Conservation (phyloP, 83 land plant genomes). For the Diphasiastrum complanatum region DNA sequence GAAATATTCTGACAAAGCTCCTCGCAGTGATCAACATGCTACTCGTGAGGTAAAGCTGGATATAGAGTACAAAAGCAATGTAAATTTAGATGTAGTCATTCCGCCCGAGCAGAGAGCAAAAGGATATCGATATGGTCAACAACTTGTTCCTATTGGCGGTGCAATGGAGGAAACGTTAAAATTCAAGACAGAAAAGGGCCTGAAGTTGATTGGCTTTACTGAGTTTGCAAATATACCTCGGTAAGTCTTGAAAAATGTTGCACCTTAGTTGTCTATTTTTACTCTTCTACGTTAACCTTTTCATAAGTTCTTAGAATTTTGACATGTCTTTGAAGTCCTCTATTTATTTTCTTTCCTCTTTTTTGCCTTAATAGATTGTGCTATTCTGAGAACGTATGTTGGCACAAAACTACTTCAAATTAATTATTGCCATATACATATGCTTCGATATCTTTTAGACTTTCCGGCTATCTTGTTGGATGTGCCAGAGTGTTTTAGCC, state of each 20-base stretch:
- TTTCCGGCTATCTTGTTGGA: no score
- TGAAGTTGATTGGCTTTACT: conserved; percentile 83
- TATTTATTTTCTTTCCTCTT: no score
- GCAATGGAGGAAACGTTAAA: conserved; percentile 67
- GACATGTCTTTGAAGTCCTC: no score
- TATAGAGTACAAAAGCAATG: conserved; percentile 71
- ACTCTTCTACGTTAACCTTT: no score
- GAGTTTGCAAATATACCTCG: conserved; percentile 60
- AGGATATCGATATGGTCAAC: conserved; percentile 86
- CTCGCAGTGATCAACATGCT: conserved; percentile 57
- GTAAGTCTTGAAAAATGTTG: conserved; percentile 27
- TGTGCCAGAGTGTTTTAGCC: no score
- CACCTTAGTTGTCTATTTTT: no score
- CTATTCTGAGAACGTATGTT: no score
- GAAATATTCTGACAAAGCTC: conserved; percentile 84
- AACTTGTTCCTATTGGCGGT: conserved; percentile 73
- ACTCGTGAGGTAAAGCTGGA: conserved; percentile 85
- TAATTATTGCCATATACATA: no score
- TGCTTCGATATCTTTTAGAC: no score
- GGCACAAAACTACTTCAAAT: no score
- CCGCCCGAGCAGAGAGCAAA: conserved; percentile 90
- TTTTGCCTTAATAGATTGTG: no score
- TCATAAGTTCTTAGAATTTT: no score
- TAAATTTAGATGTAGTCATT: conserved; percentile 51
- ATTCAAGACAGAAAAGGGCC: conserved; percentile 80